Conservation (phyloP, 2,329 filamentous ascomycete genomes). For the Aspergillus pseudonomiae region DNA sequence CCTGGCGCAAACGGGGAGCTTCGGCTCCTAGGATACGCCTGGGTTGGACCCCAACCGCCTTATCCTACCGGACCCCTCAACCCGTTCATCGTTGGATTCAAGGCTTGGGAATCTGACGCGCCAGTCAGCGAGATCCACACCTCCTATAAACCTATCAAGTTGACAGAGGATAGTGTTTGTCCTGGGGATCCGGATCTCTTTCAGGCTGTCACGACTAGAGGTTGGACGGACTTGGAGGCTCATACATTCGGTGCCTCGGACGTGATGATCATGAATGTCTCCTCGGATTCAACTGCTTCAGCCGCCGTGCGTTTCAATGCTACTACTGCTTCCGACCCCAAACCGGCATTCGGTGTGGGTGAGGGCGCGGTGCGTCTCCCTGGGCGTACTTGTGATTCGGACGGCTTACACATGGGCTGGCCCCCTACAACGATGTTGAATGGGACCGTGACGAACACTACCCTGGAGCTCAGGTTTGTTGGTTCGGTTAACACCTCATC, state of each 20-base stretch:
- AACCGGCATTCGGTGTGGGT: not conserved
- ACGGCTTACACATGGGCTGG: not conserved
- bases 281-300: not conserved
- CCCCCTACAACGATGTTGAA: not conserved
- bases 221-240: not conserved
- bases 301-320: not conserved
- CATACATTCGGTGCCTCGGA: not conserved
- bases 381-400: not conserved
- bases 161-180: not conserved
- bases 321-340: not conserved
- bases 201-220: not conserved
- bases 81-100: conserved; percentile 4
- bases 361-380: not conserved
- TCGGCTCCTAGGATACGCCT: conserved; percentile 5
- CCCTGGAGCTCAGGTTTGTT: not conserved
- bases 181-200: not conserved
- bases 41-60: conserved; percentile 6
- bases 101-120: conserved; percentile 2
- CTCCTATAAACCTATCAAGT: not conserved
- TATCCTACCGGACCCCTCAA: not conserved
- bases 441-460: conserved; percentile 4
- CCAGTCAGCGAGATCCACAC: not conserved
- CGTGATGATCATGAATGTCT: not conserved
- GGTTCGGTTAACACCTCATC: not conserved
- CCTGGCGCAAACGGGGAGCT: not conserved